These are phyloP conservation scores for Lotmaria passim DNA, from an alignment of 208 protist species.

Conservation along the genomic window DNA sequence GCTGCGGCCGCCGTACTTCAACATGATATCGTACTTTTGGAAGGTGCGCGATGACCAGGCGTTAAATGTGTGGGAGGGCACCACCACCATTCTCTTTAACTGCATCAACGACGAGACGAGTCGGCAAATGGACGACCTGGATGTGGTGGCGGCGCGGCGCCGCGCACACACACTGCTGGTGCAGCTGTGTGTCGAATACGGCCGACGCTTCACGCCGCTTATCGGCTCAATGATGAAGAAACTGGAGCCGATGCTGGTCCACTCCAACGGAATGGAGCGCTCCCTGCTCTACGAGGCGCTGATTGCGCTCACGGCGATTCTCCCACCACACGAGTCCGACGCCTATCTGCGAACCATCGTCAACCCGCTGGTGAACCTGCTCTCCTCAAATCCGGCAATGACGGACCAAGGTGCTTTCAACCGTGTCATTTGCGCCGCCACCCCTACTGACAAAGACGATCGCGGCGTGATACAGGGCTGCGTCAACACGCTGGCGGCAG, in stretches of 20 bases:
- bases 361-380: constrained; percentile 57
- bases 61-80: constrained; percentile 71
- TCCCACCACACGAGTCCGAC: constrained; percentile 49
- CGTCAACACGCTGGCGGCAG: constrained; percentile 57
- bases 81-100: constrained; percentile 59
- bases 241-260: constrained; percentile 60
- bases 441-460: constrained; percentile 22
- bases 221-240: constrained; percentile 31
- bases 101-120: constrained; percentile 41
- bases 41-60: constrained; percentile 43
- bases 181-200: constrained; percentile 38
- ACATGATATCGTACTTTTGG: constrained; percentile 87
- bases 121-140: constrained; percentile 28
- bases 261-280: constrained; percentile 37
- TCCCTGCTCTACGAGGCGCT: constrained; percentile 76
- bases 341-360: constrained; percentile 59
- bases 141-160: constrained; percentile 47
- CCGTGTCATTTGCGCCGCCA: constrained; percentile 42
- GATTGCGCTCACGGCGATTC: constrained; percentile 49
- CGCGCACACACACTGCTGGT: constrained; percentile 69
- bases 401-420: constrained; percentile 64
- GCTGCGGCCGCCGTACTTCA: constrained; percentile 77
- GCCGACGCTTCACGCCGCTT: constrained; percentile 25
- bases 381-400: constrained; percentile 31
- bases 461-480: constrained; percentile 49